phyloP scores from a whole-genome alignment of 2,329 filamentous ascomycete species.

The Penicillium griseofulvum region DNA sequence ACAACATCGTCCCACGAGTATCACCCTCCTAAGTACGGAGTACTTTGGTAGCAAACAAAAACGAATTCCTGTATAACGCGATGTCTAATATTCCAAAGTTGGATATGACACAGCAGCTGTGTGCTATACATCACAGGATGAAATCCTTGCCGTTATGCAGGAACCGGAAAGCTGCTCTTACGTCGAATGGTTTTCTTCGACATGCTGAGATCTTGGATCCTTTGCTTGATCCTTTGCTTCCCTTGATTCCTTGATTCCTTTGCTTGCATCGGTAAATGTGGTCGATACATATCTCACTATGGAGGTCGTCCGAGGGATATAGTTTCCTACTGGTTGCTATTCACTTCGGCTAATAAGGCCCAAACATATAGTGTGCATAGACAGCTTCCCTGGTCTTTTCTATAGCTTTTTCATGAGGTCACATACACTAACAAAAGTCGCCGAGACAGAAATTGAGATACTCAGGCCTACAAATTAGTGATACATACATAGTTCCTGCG shows the following conservation, averaged over 20 bases:
- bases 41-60: too few relatives aligned
- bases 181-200: too few relatives aligned
- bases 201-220: too few relatives aligned
- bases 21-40: too few relatives aligned
- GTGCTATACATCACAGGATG: not conserved
- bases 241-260: too few relatives aligned
- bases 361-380: not conserved
- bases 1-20: not conserved
- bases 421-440: not conserved
- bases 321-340: not conserved
- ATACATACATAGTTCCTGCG: not conserved
- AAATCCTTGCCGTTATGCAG: not conserved
- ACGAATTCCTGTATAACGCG: not conserved
- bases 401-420: not conserved
- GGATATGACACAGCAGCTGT: not conserved
- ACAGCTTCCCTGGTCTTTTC: not conserved
- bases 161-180: not conserved
- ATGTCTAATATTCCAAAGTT: not conserved
- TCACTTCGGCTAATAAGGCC: not conserved
- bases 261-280: too few relatives aligned
- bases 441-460: too few relatives aligned
- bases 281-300: not conserved
- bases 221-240: too few relatives aligned
- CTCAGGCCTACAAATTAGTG: not conserved
- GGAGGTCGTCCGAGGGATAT: too few relatives aligned